phyloP scores from a whole-genome alignment of 2,329 filamentous ascomycete genomes.

The Conoideocrella luteorostrata region DNA sequence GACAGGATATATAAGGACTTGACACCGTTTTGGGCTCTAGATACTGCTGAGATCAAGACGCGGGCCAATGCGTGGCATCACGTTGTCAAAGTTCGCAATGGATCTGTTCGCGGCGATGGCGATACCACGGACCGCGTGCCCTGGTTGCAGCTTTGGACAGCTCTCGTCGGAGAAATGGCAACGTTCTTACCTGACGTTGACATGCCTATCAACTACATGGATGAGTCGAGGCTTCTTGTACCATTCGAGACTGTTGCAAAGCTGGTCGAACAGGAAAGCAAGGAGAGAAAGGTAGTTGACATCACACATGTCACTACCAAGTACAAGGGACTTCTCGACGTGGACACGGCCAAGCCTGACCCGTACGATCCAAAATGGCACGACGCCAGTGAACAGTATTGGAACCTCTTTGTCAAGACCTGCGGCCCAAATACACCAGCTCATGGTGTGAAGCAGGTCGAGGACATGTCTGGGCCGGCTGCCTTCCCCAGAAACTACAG shows the following conservation, averaged over 20 bases:
- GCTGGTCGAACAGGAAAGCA: conserved; percentile 41
- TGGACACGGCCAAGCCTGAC: conserved; percentile 28
- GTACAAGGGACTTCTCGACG: conserved; percentile 33
- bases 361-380: conserved; percentile 43
- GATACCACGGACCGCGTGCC: conserved; percentile 33
- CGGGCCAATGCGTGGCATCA: conserved; percentile 38
- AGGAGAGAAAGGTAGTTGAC: conserved; percentile 34
- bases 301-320: conserved; percentile 36
- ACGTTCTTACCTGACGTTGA: conserved; percentile 56
- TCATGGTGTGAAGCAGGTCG: conserved; percentile 27
- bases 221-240: conserved; percentile 57
- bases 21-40: conserved; percentile 53
- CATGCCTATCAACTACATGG: conserved; percentile 59
- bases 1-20: conserved; percentile 59
- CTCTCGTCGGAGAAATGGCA: conserved; percentile 45
- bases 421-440: conserved; percentile 51
- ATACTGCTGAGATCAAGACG: conserved; percentile 30
- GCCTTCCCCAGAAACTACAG: conserved; percentile 28
- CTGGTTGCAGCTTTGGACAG: conserved; percentile 42
- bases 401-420: conserved; percentile 50
- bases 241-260: conserved; percentile 49
- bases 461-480: conserved; percentile 24
- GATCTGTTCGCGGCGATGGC: conserved; percentile 33
- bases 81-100: conserved; percentile 42
- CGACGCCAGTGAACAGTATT: conserved; percentile 44